phyloP scores from a whole-genome alignment of 2,329 filamentous ascomycete species.

The Botrytis fragariae region DNA sequence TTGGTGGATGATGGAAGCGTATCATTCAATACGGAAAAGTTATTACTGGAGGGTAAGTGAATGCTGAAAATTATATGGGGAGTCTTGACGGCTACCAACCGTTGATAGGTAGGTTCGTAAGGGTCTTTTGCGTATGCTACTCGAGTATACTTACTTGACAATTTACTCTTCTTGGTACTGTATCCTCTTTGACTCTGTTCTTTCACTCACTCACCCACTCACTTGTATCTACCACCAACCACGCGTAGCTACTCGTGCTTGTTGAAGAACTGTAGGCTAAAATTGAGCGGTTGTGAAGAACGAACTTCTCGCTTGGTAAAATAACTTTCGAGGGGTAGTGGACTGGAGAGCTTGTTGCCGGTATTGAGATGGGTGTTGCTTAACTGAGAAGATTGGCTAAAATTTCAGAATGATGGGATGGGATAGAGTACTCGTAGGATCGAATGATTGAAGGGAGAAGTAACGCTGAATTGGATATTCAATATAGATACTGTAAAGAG shows the following conservation, averaged over 20 bases:
- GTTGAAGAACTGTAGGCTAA: background rate
- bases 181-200: background rate
- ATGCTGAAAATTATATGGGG: background rate
- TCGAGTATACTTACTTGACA: background rate
- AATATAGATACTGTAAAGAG: background rate
- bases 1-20: background rate
- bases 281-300: background rate
- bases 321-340: background rate
- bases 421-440: background rate
- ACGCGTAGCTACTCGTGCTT: background rate
- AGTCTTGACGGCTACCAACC: background rate
- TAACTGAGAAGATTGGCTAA: background rate
- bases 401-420: background rate
- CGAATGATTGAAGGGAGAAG: background rate
- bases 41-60: conserved; percentile 1
- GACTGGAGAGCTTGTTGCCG: background rate
- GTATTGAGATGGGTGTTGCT: background rate
- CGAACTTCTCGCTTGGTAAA: background rate
- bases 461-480: background rate
- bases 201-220: background rate
- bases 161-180: background rate
- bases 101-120: background rate
- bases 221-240: background rate
- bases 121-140: background rate
- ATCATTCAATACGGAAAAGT: background rate